Percentiles rank a stretch among this genome's conserved stretches.
Conservation (phyloP, 495 filamentous ascomycete genomes). For the Usnea hakonensis region DNA sequence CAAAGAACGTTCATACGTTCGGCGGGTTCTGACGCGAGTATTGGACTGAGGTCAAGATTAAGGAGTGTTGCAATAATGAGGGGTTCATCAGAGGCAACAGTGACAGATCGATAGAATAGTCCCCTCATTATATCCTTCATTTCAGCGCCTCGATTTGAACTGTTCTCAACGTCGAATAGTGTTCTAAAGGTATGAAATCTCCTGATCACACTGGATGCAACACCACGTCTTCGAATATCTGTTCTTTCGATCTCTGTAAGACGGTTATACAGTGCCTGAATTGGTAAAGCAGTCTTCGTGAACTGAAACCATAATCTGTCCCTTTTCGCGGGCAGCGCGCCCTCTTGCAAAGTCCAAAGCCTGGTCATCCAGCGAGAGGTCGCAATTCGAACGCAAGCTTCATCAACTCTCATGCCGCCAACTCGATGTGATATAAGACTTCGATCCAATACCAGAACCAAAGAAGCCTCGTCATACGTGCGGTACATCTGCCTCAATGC, state of each 20-base stretch:
- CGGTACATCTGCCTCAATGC: slow-evolving; percentile 15
- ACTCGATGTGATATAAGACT: slow-evolving; percentile 7
- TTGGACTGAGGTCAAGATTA: slow-evolving; percentile 15
- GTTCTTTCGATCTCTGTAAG: background rate
- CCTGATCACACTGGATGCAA: background rate
- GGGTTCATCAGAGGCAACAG: slow-evolving; percentile 29
- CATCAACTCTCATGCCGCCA: slow-evolving; percentile 11
- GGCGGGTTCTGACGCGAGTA: slow-evolving; percentile 17
- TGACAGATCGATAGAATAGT: slow-evolving; percentile 27
- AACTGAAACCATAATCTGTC: slow-evolving; percentile 19
- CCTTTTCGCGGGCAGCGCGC: slow-evolving; percentile 12
- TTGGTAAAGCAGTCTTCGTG: slow-evolving; percentile 11
- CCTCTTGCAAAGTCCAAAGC: slow-evolving; percentile 3
- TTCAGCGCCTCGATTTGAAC: background rate
- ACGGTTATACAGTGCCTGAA: slow-evolving; percentile 3
- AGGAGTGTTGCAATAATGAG: slow-evolving; percentile 31
- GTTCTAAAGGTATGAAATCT: background rate
- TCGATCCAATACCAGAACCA: slow-evolving; percentile 14
- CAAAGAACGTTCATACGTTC: slow-evolving; percentile 15
- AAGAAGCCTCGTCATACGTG: slow-evolving; percentile 13
- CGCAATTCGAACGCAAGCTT: slow-evolving; percentile 16
- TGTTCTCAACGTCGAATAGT: slow-evolving; percentile 9
- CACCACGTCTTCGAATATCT: background rate
- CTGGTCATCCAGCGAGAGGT: slow-evolving; percentile 16
- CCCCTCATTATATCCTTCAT: slow-evolving; percentile 11